Evolutionary conservation across 106 monocot species (phyloP).

Genomic region (Dioscorea dumetorum): DNA sequence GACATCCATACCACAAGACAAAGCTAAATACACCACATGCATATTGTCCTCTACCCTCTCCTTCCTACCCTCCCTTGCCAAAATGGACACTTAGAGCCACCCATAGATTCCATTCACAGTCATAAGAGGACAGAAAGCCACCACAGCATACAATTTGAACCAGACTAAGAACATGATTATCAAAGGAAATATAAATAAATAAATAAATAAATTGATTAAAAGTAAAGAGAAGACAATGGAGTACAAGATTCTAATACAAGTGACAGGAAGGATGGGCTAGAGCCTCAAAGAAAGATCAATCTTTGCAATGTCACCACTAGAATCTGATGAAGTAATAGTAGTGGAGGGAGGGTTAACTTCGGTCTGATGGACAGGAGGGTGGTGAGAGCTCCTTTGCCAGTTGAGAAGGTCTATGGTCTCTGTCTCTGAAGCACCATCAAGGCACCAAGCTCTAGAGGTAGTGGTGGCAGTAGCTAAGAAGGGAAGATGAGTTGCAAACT

Average conservation of each 20-base stretch:
- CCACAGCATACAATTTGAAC: background rate
- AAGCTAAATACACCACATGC: constrained; percentile 9
- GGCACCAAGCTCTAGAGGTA: constrained; percentile 4
- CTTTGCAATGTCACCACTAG: background rate
- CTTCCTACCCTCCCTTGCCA: background rate
- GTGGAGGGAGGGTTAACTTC: background rate
- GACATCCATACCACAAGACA: constrained; percentile 1
- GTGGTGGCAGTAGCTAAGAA: constrained; percentile 4
- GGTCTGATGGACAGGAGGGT: background rate
- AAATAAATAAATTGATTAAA: background rate
- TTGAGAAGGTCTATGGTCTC: constrained; percentile 45
- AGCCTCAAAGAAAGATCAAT: constrained; percentile 43
- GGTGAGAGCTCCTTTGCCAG: constrained; percentile 38
- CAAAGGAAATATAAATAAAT: background rate
- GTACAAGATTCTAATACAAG: background rate
- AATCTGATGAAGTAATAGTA: background rate
- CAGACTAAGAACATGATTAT: background rate
- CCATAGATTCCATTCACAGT: background rate
- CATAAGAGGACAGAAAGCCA: background rate
- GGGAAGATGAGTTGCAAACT: constrained; percentile 10
- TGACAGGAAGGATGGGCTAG: constrained; percentile 1
- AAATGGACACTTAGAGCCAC: background rate
- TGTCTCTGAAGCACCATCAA: constrained; percentile 17
- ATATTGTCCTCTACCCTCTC: constrained; percentile 2
- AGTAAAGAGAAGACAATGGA: background rate